phyloP scores from a whole-genome alignment of 768 basidiomycete species.

The Neoboletus subvelutipes region DNA sequence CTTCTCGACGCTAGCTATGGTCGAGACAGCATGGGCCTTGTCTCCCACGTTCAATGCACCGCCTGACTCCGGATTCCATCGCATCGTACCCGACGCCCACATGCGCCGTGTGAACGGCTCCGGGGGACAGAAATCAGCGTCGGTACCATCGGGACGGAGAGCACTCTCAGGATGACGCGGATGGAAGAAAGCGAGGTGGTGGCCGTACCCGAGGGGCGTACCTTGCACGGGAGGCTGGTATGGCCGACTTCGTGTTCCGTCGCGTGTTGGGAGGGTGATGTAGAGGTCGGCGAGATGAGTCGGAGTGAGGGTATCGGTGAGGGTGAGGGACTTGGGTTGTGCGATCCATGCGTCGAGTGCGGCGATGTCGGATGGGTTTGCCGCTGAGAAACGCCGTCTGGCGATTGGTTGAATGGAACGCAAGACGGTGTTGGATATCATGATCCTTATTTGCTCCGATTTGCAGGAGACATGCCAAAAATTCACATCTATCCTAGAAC shows the following conservation, averaged over 20 bases:
- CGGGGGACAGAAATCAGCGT: slow-evolving; percentile 69
- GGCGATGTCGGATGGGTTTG: slow-evolving; percentile 13
- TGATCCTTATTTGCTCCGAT: neutral
- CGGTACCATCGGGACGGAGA: slow-evolving; percentile 70
- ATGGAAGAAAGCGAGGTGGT: slow-evolving; percentile 77
- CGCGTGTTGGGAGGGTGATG: slow-evolving; percentile 71
- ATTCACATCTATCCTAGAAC: no score
- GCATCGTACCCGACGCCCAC: slow-evolving; percentile 76
- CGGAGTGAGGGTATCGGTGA: slow-evolving; percentile 50
- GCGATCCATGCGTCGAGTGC: slow-evolving; percentile 55
- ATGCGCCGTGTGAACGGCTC: slow-evolving; percentile 73
- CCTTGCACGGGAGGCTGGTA: slow-evolving; percentile 42
- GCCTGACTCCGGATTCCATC: slow-evolving; percentile 46
- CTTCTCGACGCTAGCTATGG: slow-evolving; percentile 52
- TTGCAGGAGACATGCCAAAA: neutral
- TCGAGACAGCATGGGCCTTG: slow-evolving; percentile 47
- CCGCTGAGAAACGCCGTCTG: slow-evolving; percentile 14
- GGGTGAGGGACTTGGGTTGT: slow-evolving; percentile 43
- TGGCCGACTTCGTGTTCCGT: slow-evolving; percentile 47
- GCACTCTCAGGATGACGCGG: slow-evolving; percentile 54
- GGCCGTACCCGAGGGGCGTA: slow-evolving; percentile 54
- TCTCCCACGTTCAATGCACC: slow-evolving; percentile 54
- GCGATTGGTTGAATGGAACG: neutral
- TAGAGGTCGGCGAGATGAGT: slow-evolving; percentile 65
- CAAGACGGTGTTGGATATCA: neutral